Percentiles rank a stretch among this genome's conserved stretches.
Conservation (phyloP, 2,329 filamentous ascomycete genomes). For the Fusarium udum region DNA sequence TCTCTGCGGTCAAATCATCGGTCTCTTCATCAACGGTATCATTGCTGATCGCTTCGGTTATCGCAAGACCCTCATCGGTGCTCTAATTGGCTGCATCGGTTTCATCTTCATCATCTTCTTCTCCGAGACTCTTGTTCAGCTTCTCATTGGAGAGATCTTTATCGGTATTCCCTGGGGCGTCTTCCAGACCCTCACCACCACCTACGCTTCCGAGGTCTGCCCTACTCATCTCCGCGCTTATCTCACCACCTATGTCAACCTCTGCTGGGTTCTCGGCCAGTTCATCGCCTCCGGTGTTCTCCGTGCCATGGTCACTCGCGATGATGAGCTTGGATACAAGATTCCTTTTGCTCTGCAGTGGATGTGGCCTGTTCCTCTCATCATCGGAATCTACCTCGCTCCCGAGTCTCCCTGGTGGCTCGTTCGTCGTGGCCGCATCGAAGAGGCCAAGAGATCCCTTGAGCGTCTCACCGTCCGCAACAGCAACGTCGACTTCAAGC, state of each 20-base stretch:
- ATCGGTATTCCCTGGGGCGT: slow-evolving; percentile 59
- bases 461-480: slow-evolving; percentile 53
- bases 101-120: slow-evolving; percentile 63
- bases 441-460: slow-evolving; percentile 52
- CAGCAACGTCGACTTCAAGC: slow-evolving; percentile 46
- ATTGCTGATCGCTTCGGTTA: slow-evolving; percentile 59
- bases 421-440: slow-evolving; percentile 52
- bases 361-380: slow-evolving; percentile 58
- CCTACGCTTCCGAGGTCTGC: slow-evolving; percentile 60
- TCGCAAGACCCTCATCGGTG: slow-evolving; percentile 57
- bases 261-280: slow-evolving; percentile 62
- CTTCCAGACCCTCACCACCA: slow-evolving; percentile 58
- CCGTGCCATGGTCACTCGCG: slow-evolving; percentile 50
- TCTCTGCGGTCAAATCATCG: slow-evolving; percentile 59
- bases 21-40: slow-evolving; percentile 59
- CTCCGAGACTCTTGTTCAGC: slow-evolving; percentile 50
- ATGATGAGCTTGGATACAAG: slow-evolving; percentile 56
- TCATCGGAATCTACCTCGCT: slow-evolving; percentile 54
- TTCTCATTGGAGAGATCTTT: slow-evolving; percentile 57
- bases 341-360: slow-evolving; percentile 62
- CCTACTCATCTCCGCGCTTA: slow-evolving; percentile 58
- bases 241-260: slow-evolving; percentile 59
- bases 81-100: slow-evolving; percentile 50
- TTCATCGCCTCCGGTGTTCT: slow-evolving; percentile 57
- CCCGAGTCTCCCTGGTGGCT: slow-evolving; percentile 64